These are phyloP conservation scores for Obelidium mucronatum DNA, from an alignment of 192 early-diverging fungal genomes.

Conservation along the genomic window DNA sequence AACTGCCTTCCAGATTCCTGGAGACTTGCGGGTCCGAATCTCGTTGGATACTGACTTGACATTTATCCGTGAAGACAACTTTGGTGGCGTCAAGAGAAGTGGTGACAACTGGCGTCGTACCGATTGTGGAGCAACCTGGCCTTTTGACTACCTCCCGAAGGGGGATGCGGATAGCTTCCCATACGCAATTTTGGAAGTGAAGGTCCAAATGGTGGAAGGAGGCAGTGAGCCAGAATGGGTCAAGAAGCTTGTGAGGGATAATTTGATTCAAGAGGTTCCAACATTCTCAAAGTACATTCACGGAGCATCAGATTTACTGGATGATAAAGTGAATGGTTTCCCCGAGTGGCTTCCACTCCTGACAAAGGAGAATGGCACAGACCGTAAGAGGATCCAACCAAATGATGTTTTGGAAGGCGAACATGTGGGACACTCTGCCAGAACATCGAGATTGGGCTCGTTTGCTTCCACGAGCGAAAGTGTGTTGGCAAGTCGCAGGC, in stretches of 20 bases:
- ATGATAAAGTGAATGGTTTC: slow-evolving; percentile 77
- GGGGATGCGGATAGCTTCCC: slow-evolving; percentile 87
- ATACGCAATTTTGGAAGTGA: slow-evolving; percentile 96
- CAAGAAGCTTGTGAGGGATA: slow-evolving; percentile 84
- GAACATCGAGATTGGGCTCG: slow-evolving; percentile 7
- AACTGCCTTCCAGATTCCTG: slow-evolving; percentile 97
- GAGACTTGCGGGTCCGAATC: slow-evolving; percentile 90
- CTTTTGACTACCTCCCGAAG: slow-evolving; percentile 82
- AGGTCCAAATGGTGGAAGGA: slow-evolving; percentile 93
- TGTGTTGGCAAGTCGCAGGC: slow-evolving; percentile 4
- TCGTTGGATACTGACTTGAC: slow-evolving; percentile 96
- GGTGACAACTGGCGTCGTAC: slow-evolving; percentile 90
- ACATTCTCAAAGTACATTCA: slow-evolving; percentile 99
- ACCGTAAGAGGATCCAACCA: slow-evolving; percentile 10
- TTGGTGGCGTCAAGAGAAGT: slow-evolving; percentile 68
- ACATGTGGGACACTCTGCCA: not conserved
- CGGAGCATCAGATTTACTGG: slow-evolving; percentile 82
- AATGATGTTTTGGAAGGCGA: slow-evolving; percentile 34
- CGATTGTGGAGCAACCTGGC: slow-evolving; percentile 80
- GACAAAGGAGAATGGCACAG: slow-evolving; percentile 56
- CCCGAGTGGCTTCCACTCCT: slow-evolving; percentile 98
- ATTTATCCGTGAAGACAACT: slow-evolving; percentile 96
- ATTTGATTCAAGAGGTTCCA: slow-evolving; percentile 89
- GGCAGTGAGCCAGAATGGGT: slow-evolving; percentile 95
- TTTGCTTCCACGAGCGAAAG: not conserved